Percentiles rank a stretch among this genome's conserved stretches.
These are phyloP conservation scores for Phytopythium sindhum DNA, from an alignment of 352 stramenopile species.

Conservation along the genomic window DNA sequence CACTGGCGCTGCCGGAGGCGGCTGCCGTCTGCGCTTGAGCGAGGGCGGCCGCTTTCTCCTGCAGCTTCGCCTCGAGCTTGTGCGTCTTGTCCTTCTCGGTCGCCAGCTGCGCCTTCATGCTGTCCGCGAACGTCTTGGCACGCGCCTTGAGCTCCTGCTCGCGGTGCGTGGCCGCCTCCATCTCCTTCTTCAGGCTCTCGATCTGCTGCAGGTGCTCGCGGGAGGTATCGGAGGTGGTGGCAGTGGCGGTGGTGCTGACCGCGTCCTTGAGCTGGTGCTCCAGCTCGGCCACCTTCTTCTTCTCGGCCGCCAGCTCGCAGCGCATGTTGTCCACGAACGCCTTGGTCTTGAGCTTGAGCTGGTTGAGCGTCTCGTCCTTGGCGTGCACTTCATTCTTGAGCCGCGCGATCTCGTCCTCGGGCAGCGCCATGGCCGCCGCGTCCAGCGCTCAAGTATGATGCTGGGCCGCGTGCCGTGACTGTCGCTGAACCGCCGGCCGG, in stretches of 20 bases:
- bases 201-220: constrained; percentile 14
- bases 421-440: constrained; percentile 1
- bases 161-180: constrained; percentile 33
- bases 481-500: background rate
- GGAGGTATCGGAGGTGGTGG: constrained; percentile 2
- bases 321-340: constrained; percentile 81
- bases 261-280: constrained; percentile 42
- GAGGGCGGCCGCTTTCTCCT: constrained; percentile 4
- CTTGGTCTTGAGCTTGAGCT: constrained; percentile 84
- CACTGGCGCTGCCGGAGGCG: constrained; percentile 16
- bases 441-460: background rate
- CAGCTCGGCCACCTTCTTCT: constrained; percentile 60
- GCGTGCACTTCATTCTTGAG: constrained; percentile 54
- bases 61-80: constrained; percentile 47
- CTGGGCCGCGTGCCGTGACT: background rate
- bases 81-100: constrained; percentile 52
- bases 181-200: constrained; percentile 45
- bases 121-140: constrained; percentile 65
- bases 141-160: constrained; percentile 66
- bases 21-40: constrained; percentile 29
- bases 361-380: constrained; percentile 78
- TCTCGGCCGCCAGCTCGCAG: constrained; percentile 49
- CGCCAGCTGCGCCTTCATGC: constrained; percentile 61
- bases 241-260: background rate
- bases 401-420: constrained; percentile 44